Conservation (phyloP, 495 filamentous ascomycete genomes). For the Penicillium bovifimosum region DNA sequence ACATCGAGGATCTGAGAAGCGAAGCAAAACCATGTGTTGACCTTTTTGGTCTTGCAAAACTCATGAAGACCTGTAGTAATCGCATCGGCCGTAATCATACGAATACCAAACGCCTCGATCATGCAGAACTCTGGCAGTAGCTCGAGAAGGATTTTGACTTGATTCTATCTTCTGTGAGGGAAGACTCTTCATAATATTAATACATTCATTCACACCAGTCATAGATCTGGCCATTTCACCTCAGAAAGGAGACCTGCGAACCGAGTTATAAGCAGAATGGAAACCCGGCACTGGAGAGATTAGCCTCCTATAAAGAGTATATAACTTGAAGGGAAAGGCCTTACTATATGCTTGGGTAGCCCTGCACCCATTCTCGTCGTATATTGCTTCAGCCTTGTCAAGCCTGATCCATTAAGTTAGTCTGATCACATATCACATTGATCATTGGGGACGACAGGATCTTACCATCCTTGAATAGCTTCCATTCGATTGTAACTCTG, state of each 20-base stretch:
- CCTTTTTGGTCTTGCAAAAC: constrained; percentile 22
- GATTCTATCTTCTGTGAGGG: too few species aligned
- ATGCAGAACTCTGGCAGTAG: constrained; percentile 30
- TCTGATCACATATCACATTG: background rate
- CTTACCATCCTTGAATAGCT: constrained; percentile 61
- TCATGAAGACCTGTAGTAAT: constrained; percentile 28
- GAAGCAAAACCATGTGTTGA: constrained; percentile 27
- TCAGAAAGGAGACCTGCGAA: constrained; percentile 1
- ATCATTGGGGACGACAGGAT: background rate
- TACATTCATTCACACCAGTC: background rate
- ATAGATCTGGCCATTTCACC: background rate
- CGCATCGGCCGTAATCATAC: constrained; percentile 19
- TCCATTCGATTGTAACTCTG: constrained; percentile 63
- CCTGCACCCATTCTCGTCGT: constrained; percentile 33
- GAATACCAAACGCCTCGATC: constrained; percentile 20
- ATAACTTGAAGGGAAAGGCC: constrained; percentile 3
- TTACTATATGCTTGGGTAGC: constrained; percentile 25
- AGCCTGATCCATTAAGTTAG: constrained; percentile 19
- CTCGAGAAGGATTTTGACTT: constrained; percentile 28
- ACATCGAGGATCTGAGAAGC: constrained; percentile 30
- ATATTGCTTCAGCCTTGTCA: constrained; percentile 30
- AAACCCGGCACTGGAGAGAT: constrained; percentile 31
- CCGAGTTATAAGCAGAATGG: constrained; percentile 18
- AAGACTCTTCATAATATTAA: background rate
- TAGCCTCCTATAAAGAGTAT: background rate